Conservation (phyloP, 2,329 filamentous ascomycete genomes). For the Alternaria postmessia region DNA sequence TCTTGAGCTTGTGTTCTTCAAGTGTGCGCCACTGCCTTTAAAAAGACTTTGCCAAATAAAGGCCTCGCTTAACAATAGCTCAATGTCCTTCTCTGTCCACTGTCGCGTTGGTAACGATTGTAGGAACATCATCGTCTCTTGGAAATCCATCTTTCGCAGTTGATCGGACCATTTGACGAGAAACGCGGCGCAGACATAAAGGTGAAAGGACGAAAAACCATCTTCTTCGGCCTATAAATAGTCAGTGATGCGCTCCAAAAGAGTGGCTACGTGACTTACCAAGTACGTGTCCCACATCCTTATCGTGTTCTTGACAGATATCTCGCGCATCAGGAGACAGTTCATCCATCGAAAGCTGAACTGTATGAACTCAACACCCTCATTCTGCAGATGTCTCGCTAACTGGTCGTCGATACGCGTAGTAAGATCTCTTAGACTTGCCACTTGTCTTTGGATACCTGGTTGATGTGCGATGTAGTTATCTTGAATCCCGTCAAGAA, state of each 20-base stretch:
- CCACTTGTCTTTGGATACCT: slow-evolving; percentile 93
- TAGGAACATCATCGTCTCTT: slow-evolving; percentile 99
- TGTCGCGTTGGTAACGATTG: slow-evolving; percentile 90
- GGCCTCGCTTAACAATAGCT: slow-evolving; percentile 91
- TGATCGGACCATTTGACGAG: slow-evolving; percentile 98
- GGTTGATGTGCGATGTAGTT: slow-evolving; percentile 99
- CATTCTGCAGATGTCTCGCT: slow-evolving; percentile 86
- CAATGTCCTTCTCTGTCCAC: slow-evolving; percentile 99
- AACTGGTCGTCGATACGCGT: slow-evolving; percentile 84
- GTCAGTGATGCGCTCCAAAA: slow-evolving; percentile 20
- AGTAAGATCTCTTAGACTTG: slow-evolving; percentile 86
- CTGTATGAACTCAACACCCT: slow-evolving; percentile 97
- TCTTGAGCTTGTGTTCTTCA: slow-evolving; percentile 58
- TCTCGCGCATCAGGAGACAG: slow-evolving; percentile 95
- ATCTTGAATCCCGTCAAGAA: slow-evolving; percentile 98
- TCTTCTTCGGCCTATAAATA: slow-evolving; percentile 85
- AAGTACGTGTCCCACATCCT: slow-evolving; percentile 99
- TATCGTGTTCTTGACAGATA: slow-evolving; percentile 95
- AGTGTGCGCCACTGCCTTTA: slow-evolving; percentile 90
- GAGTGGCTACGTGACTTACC: slow-evolving; percentile 61
- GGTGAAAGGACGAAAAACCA: slow-evolving; percentile 96
- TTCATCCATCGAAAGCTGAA: slow-evolving; percentile 99
- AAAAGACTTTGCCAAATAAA: slow-evolving; percentile 99
- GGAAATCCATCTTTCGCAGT: slow-evolving; percentile 95
- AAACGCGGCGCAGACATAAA: slow-evolving; percentile 98